Percentiles rank a stretch among this genome's conserved stretches.
Evolutionary conservation across 2,329 filamentous ascomycete species (phyloP).

Genomic region (Lecanicillium sp.): DNA sequence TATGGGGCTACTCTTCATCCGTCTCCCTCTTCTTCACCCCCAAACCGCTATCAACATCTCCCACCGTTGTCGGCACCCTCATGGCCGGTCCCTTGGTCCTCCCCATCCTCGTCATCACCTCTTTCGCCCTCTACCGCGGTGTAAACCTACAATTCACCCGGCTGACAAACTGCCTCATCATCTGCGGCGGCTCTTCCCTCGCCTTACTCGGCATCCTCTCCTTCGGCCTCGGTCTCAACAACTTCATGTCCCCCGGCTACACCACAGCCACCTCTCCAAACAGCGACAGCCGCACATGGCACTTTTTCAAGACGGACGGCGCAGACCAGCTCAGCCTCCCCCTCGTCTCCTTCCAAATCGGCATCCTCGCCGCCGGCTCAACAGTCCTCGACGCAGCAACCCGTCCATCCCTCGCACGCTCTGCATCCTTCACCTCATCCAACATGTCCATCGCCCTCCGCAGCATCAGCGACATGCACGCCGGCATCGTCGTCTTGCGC

Average conservation of each 20-base stretch:
- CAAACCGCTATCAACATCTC: constrained; percentile 32
- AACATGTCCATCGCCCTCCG: constrained; percentile 37
- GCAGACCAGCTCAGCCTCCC: constrained; percentile 25
- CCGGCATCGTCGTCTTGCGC: constrained; percentile 31
- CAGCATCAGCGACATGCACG: constrained; percentile 40
- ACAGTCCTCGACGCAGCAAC: constrained; percentile 31
- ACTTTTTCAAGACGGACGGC: constrained; percentile 19
- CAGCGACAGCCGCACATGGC: constrained; percentile 11
- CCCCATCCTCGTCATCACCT: constrained; percentile 22
- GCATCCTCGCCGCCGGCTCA: constrained; percentile 35
- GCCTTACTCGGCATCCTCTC: constrained; percentile 32
- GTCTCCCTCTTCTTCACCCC: constrained; percentile 39
- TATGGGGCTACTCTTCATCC: constrained; percentile 38
- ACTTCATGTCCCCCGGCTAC: constrained; percentile 18
- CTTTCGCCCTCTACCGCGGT: constrained; percentile 23
- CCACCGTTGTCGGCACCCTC: constrained; percentile 33
- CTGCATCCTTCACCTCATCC: constrained; percentile 39
- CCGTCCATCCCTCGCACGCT: constrained; percentile 34
- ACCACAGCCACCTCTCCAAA: constrained; percentile 19
- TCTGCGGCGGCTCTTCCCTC: constrained; percentile 29
- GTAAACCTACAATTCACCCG: constrained; percentile 23
- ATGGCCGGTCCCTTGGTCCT: constrained; percentile 36
- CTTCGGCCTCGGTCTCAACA: constrained; percentile 30
- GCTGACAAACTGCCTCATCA: constrained; percentile 21
- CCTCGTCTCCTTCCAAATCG: constrained; percentile 37